Percentiles rank a stretch among this genome's conserved stretches.
Evolutionary conservation across 169 alveolate species (phyloP).

Genomic region (Eimeria sp.): DNA sequence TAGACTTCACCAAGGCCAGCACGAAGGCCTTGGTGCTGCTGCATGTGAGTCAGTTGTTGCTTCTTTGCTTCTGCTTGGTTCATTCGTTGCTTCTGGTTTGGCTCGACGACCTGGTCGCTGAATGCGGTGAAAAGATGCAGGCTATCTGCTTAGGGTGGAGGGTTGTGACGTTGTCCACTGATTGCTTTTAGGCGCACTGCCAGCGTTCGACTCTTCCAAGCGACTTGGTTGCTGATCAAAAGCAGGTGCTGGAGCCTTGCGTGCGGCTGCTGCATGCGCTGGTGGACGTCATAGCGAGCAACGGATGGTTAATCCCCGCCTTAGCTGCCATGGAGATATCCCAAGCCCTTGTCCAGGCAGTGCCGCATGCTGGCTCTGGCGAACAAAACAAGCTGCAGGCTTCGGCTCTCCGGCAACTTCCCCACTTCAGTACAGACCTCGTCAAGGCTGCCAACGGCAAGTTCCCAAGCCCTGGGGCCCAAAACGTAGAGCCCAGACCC

Average conservation of each 20-base stretch:
- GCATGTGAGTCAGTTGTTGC: constrained; percentile 59
- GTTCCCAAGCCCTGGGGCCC: neutral
- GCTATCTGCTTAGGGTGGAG: neutral
- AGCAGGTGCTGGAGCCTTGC: constrained; percentile 88
- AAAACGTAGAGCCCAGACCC: neutral
- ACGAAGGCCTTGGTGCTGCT: constrained; percentile 85
- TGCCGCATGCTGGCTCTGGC: constrained; percentile 89
- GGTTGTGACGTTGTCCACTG: neutral
- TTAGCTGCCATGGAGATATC: constrained; percentile 98
- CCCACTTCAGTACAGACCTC: constrained; percentile 91
- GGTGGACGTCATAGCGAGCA: constrained; percentile 98
- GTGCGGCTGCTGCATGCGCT: constrained; percentile 97
- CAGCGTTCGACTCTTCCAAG: constrained; percentile 93
- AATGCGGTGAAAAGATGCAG: neutral
- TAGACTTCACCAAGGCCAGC: constrained; percentile 79
- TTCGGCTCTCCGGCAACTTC: constrained; percentile 96
- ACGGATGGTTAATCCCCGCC: constrained; percentile 98
- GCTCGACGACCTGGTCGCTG: neutral
- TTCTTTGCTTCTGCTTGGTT: neutral
- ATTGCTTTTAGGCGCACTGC: constrained; percentile 96
- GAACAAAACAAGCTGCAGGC: constrained; percentile 83
- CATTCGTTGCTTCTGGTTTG: neutral
- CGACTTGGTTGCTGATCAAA: constrained; percentile 91
- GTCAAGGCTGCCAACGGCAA: constrained; percentile 91
- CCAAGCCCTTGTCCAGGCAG: constrained; percentile 98